Evolutionary conservation across 2,329 filamentous ascomycete genomes (phyloP).

Genomic region (Colletotrichum noveboracense): DNA sequence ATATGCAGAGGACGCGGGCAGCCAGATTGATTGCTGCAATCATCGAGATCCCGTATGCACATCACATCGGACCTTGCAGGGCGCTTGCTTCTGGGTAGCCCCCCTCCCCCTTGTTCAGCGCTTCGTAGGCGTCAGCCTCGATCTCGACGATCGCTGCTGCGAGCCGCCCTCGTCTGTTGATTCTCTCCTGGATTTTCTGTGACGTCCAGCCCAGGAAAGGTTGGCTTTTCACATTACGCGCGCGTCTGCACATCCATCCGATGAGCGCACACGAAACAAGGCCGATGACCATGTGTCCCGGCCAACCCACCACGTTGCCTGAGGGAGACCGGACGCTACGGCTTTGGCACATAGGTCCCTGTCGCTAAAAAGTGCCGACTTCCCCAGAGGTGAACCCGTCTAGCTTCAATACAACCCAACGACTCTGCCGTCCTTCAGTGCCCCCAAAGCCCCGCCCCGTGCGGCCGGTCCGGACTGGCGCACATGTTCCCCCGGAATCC

Average conservation of each 20-base stretch:
- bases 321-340: not conserved
- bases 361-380: not conserved
- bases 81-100: not conserved
- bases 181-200: not conserved
- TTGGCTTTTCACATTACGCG: not conserved
- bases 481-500: not conserved
- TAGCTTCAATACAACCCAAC: not conserved
- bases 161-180: not conserved
- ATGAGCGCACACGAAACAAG: not conserved
- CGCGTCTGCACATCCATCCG: not conserved
- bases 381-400: not conserved
- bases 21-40: not conserved
- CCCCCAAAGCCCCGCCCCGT: not conserved
- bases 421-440: not conserved
- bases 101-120: not conserved
- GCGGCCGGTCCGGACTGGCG: not conserved
- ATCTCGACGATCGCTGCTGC: not conserved
- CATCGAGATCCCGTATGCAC: slow-evolving; percentile 1
- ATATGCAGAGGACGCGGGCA: not conserved
- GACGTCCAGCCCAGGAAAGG: not conserved
- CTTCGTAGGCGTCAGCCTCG: slow-evolving; percentile 3
- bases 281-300: not conserved
- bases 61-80: not conserved
- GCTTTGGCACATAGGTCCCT: not conserved
- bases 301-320: not conserved